Base-by-base conservation (phyloP, 179 eudicot species). In the Nepenthes alata region DNA sequence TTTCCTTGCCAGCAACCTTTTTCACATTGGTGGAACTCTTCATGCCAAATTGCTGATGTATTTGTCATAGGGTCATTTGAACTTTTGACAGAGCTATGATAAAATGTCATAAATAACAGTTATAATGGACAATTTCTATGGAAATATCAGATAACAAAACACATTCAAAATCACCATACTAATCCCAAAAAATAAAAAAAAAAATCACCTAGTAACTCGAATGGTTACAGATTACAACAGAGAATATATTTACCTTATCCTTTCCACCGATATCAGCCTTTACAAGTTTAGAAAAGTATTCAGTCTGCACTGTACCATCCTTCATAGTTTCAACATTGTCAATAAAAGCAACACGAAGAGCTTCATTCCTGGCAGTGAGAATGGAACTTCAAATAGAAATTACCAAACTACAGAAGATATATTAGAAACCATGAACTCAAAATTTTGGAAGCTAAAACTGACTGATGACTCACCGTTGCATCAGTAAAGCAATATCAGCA, bases 271-370 rank as follows among this genome's bases (percentile, higher is more conserved):
- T 87, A 73, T 94, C 97, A 63, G 80, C 96, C 80, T 94, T 94
- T 64, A 94, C 97, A 61, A 94, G 97, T 74, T 94, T 94, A 1
- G 99, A 94, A 70, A 70, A 85, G 74, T 77, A 94, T 72, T 91
- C 96, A 3, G 81, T 94, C 62, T 85, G 80, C 73, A 90, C 86
- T 72, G 59, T 77, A 45, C 97, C 99, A 38, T 88, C 96, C 71
- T 81, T 84, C 71, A 85, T 68, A 66, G 97, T 85, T 80, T 94
- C 99, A 63, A 85, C 89, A 68, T 67, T 74, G 61, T 90, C 99
- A 61, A 94, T 94, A 70, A 71, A 94, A 61, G 97, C 99, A 68
- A 94, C 85, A 62, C 99, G 95, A 73, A 94, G 99, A 66, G 95
- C 99, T 78, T 94, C 97, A 71, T 91, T 85, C 74, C 99, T 94